Evolutionary conservation across 2,329 filamentous ascomycete species (phyloP), one percentile per base, ranked within the genome.

Genomic region (Atkinsonella hypoxylon): DNA sequence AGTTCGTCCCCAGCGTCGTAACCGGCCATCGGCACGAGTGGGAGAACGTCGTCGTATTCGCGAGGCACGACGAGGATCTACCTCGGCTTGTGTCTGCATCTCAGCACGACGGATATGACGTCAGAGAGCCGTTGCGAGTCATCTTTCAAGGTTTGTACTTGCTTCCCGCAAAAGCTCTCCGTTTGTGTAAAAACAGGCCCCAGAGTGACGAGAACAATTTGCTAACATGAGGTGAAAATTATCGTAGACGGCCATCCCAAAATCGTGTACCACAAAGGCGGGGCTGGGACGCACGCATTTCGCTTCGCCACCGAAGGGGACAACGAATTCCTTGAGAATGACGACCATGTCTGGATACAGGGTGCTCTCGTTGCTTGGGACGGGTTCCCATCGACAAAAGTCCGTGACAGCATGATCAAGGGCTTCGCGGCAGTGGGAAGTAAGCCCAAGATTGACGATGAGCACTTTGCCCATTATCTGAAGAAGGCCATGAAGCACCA

Each of bases 251-350:
- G 44, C 32, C 51, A 51, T 34, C 30, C 63, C 43, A 67, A 66
- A 55, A 53, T 66, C 34, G 60, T 67, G 5, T 67, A 66, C 54
- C 63, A 66, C 58, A 66, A 67, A 55, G 59, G 63, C 52, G 65
- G 64, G 1, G 41, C n/a, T 4, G 51, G 54, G 47, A 66, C 65
- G 39, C 65, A 67, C 53, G 57, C 54, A 26, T 63, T 67, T 53
- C 62, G 64, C 15, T 64, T 65, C 34, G 57, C 54, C 38, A 50
- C 53, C 22, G 41, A 48, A 7, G 26, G 48, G 13, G 57, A 59
- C 45, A 53, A 59, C 20, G 32, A 47, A 5, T 26, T 26, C 18
- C 15, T 57, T 13, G 63, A 67, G 56, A 67, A 66, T 49, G 54
- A 59, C 30, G 59, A 53, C 49, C 58, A 61, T 2, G 52, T 57